phyloP scores from a whole-genome alignment of 2,329 filamentous ascomycete genomes.

The Calonectria pseudoreteaudii region DNA sequence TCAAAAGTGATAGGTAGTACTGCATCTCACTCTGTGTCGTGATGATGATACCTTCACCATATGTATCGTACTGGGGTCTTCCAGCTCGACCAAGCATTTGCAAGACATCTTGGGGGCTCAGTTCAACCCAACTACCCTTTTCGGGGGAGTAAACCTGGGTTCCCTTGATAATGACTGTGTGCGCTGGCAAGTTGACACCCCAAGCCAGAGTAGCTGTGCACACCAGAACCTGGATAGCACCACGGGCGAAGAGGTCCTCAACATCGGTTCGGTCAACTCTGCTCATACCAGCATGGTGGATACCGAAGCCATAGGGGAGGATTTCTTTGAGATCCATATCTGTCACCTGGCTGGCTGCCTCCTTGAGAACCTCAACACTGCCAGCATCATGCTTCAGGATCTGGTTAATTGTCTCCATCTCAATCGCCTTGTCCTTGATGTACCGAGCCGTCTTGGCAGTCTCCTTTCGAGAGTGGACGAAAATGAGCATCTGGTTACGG shows the following conservation, averaged over 20 bases:
- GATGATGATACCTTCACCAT: slow-evolving; percentile 98
- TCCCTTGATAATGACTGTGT: slow-evolving; percentile 99
- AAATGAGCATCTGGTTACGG: slow-evolving; percentile 98
- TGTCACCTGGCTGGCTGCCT: slow-evolving; percentile 84
- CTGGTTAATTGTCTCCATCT: slow-evolving; percentile 95
- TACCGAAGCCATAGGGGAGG: slow-evolving; percentile 95
- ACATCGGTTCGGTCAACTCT: slow-evolving; percentile 94
- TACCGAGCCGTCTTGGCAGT: slow-evolving; percentile 98
- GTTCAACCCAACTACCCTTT: slow-evolving; percentile 97
- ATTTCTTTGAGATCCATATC: slow-evolving; percentile 94
- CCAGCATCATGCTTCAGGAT: slow-evolving; percentile 94
- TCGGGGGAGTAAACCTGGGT: slow-evolving; percentile 98
- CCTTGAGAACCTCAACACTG: slow-evolving; percentile 86
- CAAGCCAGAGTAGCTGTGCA: slow-evolving; percentile 98
- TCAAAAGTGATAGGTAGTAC: slow-evolving; percentile 96
- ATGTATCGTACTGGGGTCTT: slow-evolving; percentile 95
- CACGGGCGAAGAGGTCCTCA: slow-evolving; percentile 92
- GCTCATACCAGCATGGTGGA: slow-evolving; percentile 98
- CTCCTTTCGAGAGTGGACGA: slow-evolving; percentile 98
- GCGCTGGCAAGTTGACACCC: slow-evolving; percentile 98
- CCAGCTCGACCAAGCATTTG: slow-evolving; percentile 99
- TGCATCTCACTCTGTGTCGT: slow-evolving; percentile 95
- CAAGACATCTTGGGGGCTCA: slow-evolving; percentile 96
- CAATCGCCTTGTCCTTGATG: slow-evolving; percentile 95
- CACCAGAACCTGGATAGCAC: slow-evolving; percentile 92